Percentiles rank a stretch among this genome's conserved stretches.
These are phyloP conservation scores for Pseudocercospora ulei DNA, from an alignment of 2,329 filamentous ascomycete species.

Conservation along the genomic window DNA sequence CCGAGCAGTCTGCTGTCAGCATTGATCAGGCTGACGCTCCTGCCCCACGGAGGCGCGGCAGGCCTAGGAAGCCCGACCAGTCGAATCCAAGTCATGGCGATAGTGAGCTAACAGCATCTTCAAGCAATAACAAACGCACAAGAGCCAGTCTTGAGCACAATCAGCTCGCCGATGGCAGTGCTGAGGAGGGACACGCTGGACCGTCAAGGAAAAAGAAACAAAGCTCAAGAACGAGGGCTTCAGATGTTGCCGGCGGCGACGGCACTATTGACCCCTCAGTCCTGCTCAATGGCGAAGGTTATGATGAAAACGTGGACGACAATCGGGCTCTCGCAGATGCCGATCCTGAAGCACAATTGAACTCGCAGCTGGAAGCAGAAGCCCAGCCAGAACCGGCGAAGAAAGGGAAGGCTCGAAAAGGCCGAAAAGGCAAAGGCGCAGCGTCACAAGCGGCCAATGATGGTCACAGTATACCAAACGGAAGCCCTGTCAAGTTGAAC, in stretches of 20 bases:
- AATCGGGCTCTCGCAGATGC: slow-evolving; percentile 10
- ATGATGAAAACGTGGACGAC: slow-evolving; percentile 14
- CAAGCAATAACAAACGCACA: slow-evolving; percentile 18
- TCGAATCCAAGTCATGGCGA: slow-evolving; percentile 19
- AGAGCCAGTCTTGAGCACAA: slow-evolving; percentile 17
- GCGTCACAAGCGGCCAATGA: too few relatives aligned
- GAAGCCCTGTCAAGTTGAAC: slow-evolving; percentile 20
- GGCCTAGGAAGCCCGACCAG: slow-evolving; percentile 21
- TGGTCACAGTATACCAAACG: slow-evolving; percentile 16
- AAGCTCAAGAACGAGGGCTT: slow-evolving; percentile 14
- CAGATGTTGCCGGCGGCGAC: slow-evolving; percentile 11
- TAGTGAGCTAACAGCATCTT: neutral
- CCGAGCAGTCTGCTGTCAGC: slow-evolving; percentile 15
- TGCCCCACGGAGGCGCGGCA: slow-evolving; percentile 16
- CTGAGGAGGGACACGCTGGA: slow-evolving; percentile 8
- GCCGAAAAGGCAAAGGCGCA: slow-evolving; percentile 22
- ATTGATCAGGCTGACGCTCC: slow-evolving; percentile 12
- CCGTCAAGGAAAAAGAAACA: slow-evolving; percentile 19
- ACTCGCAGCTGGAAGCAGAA: slow-evolving; percentile 16
- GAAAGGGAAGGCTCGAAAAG: too few relatives aligned
- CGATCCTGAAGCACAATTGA: slow-evolving; percentile 16
- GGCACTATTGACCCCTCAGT: slow-evolving; percentile 16
- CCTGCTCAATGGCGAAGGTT: slow-evolving; percentile 14
- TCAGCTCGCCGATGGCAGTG: slow-evolving; percentile 11
- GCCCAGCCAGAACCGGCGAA: slow-evolving; percentile 11